Percentiles rank a stretch among this genome's conserved stretches.
Evolutionary conservation across 768 basidiomycete genomes (phyloP).

Genomic region (Austroboletus festivus): DNA sequence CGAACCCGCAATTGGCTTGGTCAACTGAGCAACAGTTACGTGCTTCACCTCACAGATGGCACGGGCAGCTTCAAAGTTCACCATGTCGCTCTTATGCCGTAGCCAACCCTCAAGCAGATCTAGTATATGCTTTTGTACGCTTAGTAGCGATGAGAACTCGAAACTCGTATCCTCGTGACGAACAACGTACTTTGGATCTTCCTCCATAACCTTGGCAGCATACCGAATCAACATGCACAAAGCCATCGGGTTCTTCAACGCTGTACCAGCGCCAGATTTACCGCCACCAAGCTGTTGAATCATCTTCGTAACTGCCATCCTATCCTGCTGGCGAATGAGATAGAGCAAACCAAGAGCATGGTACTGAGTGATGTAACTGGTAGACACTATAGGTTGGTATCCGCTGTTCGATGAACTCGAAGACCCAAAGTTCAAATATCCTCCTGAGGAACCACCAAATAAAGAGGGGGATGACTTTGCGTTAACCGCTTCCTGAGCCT

Average conservation of each 20-base stretch:
- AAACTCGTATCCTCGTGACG: not conserved
- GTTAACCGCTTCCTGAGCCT: slow-evolving; percentile 94
- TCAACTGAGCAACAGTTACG: slow-evolving; percentile 71
- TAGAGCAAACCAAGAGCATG: slow-evolving; percentile 93
- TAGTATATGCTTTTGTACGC: slow-evolving; percentile 87
- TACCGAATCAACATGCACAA: slow-evolving; percentile 98
- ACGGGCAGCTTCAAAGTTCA: slow-evolving; percentile 97
- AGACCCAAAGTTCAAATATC: slow-evolving; percentile 72
- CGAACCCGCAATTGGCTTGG: slow-evolving; percentile 85
- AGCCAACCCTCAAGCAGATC: slow-evolving; percentile 94
- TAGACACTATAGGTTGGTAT: slow-evolving; percentile 79
- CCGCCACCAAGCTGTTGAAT: slow-evolving; percentile 95
- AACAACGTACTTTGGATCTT: slow-evolving; percentile 86
- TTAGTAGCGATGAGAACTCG: slow-evolving; percentile 29
- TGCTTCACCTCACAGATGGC: slow-evolving; percentile 96
- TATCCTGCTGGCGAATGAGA: slow-evolving; percentile 92
- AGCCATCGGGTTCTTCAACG: slow-evolving; percentile 93
- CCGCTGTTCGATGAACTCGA: slow-evolving; percentile 50
- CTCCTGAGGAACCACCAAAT: slow-evolving; percentile 53
- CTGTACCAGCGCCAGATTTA: slow-evolving; percentile 77
- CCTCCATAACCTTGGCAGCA: slow-evolving; percentile 98
- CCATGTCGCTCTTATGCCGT: slow-evolving; percentile 99
- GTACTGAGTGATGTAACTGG: slow-evolving; percentile 94
- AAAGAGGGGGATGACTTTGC: slow-evolving; percentile 76
- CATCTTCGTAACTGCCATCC: slow-evolving; percentile 99